These are phyloP conservation scores for Colletotrichum somersetense DNA, from an alignment of 2,329 filamentous ascomycete species.

Conservation along the genomic window DNA sequence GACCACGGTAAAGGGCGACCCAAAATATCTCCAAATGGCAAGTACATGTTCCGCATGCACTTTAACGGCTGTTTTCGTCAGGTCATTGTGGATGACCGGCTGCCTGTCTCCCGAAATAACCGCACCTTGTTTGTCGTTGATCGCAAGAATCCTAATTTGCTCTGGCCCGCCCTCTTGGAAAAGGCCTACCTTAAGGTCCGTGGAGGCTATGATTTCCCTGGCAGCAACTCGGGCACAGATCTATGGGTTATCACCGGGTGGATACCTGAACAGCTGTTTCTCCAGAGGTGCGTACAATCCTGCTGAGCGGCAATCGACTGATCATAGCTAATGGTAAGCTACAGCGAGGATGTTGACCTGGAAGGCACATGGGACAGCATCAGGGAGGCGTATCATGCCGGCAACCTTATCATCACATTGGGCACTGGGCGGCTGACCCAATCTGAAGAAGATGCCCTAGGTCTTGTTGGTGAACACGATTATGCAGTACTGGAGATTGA, in stretches of 20 bases:
- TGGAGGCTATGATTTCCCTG: conserved; percentile 97
- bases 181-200: conserved; percentile 97
- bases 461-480: conserved; percentile 90
- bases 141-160: conserved; percentile 79
- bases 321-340: conserved; percentile 17
- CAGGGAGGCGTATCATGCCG: conserved; percentile 78
- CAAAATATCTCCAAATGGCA: conserved; percentile 79
- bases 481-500: conserved; percentile 91
- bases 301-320: background rate
- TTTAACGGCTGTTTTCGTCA: conserved; percentile 95
- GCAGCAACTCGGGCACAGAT: conserved; percentile 96
- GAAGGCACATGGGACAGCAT: conserved; percentile 84
- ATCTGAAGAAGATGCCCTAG: conserved; percentile 82
- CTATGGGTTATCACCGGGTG: conserved; percentile 93
- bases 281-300: conserved; percentile 72
- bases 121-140: conserved; percentile 90
- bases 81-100: conserved; percentile 88
- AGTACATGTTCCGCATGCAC: conserved; percentile 91
- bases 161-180: conserved; percentile 94
- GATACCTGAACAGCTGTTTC: conserved; percentile 95
- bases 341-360: conserved; percentile 83
- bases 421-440: conserved; percentile 87
- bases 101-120: conserved; percentile 81
- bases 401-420: conserved; percentile 88
- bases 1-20: conserved; percentile 70